Percentiles rank a stretch among this genome's conserved stretches.
Conservation (phyloP, 495 filamentous ascomycete species). For the Articulospora tetracladia region DNA sequence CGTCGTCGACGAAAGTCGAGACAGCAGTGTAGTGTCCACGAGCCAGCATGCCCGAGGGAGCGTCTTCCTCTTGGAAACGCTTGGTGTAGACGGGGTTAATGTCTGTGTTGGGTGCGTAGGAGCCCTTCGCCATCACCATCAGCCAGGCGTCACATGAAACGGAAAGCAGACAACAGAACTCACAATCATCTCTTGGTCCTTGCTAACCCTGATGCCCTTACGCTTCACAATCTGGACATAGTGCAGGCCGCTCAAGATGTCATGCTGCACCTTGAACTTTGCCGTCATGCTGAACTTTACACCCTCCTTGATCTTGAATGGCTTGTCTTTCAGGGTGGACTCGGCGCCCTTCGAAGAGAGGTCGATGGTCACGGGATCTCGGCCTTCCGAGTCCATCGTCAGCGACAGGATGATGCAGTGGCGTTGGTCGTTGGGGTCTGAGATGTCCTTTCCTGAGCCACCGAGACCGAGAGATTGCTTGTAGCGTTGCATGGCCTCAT, state of each 20-base stretch:
- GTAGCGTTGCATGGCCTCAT: conserved; percentile 95
- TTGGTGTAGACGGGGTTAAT: conserved; percentile 81
- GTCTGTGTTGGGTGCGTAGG: conserved; percentile 84
- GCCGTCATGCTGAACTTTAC: conserved; percentile 89
- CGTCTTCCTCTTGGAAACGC: conserved; percentile 84
- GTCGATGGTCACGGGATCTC: conserved; percentile 80
- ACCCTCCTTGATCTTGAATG: conserved; percentile 97
- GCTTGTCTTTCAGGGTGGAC: conserved; percentile 71
- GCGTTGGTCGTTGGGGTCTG: conserved; percentile 73
- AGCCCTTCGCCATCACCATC: conserved; percentile 51
- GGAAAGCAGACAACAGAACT: conserved; percentile 28
- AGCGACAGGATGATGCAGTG: conserved; percentile 89
- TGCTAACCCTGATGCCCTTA: conserved; percentile 77
- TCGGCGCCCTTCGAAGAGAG: conserved; percentile 62
- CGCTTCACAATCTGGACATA: conserved; percentile 92
- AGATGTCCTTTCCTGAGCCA: conserved; percentile 47
- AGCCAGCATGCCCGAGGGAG: conserved; percentile 82
- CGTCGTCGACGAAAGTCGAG: conserved; percentile 90
- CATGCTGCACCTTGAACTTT: conserved; percentile 90
- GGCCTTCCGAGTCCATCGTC: conserved; percentile 74
- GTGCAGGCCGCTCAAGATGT: conserved; percentile 90
- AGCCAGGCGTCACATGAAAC: conserved; percentile 3
- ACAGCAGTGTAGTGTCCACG: conserved; percentile 82
- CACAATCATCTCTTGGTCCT: conserved; percentile 96
- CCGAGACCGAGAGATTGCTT: conserved; percentile 92